Conservation (phyloP, 2,329 filamentous ascomycete genomes). For the Colletotrichum tanaceti region DNA sequence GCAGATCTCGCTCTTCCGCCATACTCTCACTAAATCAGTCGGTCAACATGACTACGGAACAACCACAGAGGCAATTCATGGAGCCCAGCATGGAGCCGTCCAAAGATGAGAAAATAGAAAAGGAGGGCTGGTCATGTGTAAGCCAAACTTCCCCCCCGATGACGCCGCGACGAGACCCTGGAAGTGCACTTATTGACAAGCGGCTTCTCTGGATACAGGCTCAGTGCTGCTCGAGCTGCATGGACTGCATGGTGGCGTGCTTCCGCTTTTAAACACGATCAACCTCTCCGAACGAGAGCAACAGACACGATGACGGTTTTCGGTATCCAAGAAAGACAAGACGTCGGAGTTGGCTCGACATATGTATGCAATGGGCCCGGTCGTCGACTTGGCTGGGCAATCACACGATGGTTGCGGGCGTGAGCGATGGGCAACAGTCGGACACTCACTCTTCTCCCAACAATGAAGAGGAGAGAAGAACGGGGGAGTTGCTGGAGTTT, state of each 20-base stretch:
- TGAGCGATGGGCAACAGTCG: too few relatives aligned
- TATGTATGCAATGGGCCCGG: neutral
- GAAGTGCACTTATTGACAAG: neutral
- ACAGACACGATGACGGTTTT: neutral
- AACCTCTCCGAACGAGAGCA: neutral
- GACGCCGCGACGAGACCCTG: neutral
- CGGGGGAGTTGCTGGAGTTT: constrained; percentile 14
- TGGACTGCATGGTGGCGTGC: constrained; percentile 22
- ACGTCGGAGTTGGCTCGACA: neutral
- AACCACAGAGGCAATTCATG: constrained; percentile 15
- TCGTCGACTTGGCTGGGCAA: neutral
- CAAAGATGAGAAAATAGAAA: constrained; percentile 2
- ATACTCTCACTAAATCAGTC: neutral
- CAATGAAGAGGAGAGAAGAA: neutral
- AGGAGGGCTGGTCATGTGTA: constrained; percentile 13
- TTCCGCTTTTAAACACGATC: neutral
- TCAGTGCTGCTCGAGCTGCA: constrained; percentile 20
- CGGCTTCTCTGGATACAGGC: neutral
- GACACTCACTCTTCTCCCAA: neutral
- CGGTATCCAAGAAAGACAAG: neutral
- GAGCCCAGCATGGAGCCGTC: constrained; percentile 3
- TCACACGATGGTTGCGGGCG: neutral
- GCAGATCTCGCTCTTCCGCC: neutral
- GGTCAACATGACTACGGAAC: constrained; percentile 8
- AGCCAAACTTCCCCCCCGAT: neutral